Conservation (phyloP, 768 basidiomycete genomes). For the Rhizopogon vulgaris region DNA sequence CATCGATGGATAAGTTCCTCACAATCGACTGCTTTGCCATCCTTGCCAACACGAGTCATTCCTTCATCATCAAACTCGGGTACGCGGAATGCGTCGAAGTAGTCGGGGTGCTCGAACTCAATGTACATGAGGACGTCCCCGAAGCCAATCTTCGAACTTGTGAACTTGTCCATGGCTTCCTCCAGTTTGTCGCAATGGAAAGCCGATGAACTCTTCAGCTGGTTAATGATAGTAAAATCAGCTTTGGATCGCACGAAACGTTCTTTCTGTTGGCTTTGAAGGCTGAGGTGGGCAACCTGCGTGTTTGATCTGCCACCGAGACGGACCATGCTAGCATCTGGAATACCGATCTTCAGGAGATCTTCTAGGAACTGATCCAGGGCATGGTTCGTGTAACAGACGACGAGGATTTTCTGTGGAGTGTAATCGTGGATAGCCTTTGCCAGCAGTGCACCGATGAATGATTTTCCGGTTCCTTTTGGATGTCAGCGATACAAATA, state of each 20-base stretch:
- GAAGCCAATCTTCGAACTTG: conserved; percentile 10
- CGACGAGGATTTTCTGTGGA: conserved; percentile 49
- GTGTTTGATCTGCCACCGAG: conserved; percentile 50
- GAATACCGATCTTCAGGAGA: conserved; percentile 55
- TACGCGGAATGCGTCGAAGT: conserved; percentile 39
- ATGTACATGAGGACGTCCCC: conserved; percentile 37
- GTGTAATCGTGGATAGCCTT: conserved; percentile 51
- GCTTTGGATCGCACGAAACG: conserved; percentile 18
- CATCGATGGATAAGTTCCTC: conserved; percentile 45
- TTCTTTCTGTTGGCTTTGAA: conserved; percentile 33
- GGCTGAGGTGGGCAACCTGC: conserved; percentile 37
- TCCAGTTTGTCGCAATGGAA: conserved; percentile 17
- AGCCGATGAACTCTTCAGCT: conserved; percentile 20
- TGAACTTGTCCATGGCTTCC: conserved; percentile 23
- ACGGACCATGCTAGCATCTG: conserved; percentile 42
- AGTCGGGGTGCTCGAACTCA: conserved; percentile 46
- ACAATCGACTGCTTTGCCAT: conserved; percentile 27
- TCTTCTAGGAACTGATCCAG: conserved; percentile 65
- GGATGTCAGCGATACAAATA: background rate
- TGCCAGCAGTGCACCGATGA: conserved; percentile 62
- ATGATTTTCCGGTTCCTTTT: conserved; percentile 69
- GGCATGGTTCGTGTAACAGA: conserved; percentile 73
- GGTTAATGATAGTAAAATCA: conserved; percentile 39
- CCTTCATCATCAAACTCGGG: conserved; percentile 33
- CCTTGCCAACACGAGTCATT: conserved; percentile 38